These are phyloP conservation scores for Colletotrichum acutatum DNA, from an alignment of 2,329 filamentous ascomycete genomes.

Conservation along the genomic window DNA sequence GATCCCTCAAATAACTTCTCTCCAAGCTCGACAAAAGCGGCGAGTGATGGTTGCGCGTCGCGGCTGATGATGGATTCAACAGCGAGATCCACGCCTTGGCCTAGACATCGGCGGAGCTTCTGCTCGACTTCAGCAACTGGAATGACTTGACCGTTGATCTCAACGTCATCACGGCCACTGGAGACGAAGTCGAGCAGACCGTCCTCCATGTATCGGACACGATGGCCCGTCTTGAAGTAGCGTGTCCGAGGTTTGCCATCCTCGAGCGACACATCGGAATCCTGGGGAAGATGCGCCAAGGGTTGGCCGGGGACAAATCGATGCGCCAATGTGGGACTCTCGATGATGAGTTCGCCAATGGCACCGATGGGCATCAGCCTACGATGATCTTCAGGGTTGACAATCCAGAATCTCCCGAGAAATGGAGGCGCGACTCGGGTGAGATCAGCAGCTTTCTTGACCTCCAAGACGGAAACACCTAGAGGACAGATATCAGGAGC, in stretches of 20 bases:
- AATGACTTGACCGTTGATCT: constrained; percentile 52
- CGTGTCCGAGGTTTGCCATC: constrained; percentile 44
- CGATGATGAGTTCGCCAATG: constrained; percentile 69
- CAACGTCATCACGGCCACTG: constrained; percentile 53
- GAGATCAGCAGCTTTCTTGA: constrained; percentile 49
- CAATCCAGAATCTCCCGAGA: constrained; percentile 61
- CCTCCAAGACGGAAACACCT: constrained; percentile 59
- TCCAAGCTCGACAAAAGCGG: constrained; percentile 62
- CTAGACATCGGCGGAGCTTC: constrained; percentile 58
- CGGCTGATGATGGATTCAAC: constrained; percentile 60
- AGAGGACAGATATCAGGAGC: constrained; percentile 63
- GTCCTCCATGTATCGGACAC: constrained; percentile 59
- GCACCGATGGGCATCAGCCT: constrained; percentile 64
- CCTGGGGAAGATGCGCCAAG: constrained; percentile 40
- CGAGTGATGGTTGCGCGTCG: constrained; percentile 54
- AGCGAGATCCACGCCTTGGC: constrained; percentile 58
- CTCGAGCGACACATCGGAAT: constrained; percentile 36
- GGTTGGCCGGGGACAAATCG: constrained; percentile 46
- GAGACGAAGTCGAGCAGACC: constrained; percentile 61
- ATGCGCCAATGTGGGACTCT: constrained; percentile 62
- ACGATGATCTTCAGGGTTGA: constrained; percentile 62
- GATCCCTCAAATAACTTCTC: constrained; percentile 49
- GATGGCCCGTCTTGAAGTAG: constrained; percentile 62
- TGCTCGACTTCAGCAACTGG: constrained; percentile 58
- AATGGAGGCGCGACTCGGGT: constrained; percentile 60